Evolutionary conservation across 164 flowering plant species (phyloP), one percentile per base, ranked within the genome.

Genomic region (Sedum album): DNA sequence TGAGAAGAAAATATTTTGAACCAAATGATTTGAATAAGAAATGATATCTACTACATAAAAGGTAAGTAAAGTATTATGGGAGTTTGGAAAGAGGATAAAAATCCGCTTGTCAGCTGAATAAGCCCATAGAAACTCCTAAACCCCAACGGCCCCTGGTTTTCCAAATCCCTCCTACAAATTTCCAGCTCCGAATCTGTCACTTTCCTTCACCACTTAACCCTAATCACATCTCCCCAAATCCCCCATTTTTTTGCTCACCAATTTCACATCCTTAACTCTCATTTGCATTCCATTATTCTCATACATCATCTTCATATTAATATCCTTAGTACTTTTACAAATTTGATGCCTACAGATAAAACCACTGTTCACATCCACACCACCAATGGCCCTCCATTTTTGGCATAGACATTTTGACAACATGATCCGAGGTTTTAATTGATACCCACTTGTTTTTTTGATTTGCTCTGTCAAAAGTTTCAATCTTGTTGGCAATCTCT

Each of bases 81-180:
- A 21, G 28, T 53, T 23, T 53, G 28, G 28, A 53, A 53, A 53
- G 26, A 0, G 30, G 60, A 53, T 53, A 53, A 57, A 55, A 57
- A 57, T 57, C 62, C 62, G 62, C 62, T 57, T 26, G 62, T 57
- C 33, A 26, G 26, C 28, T 20, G 21, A 51, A 51, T 51, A 21
- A 51, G 57, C 62, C 62, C 62, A 57, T 57, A 57, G 62, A 57
- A 26, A 11, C 23, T 14, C 35, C 33, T 57, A 26, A 57, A 57
- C 62, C 31, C 33, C 33, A 57, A 57, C 33, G 33, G 62, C 62
- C 62, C 62, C 62, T 57, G 62, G 62, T 57, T 57, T 57, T 57
- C 62, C 62, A 51, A 51, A 20, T 26, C 57, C 57, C 18, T 23
- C 23, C n/a, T 48, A 17, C 21, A 17, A 48, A 44, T 4, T 17